These are phyloP conservation scores for Euphrasia arctica DNA, from an alignment of 305 asterid species.

Conservation along the genomic window DNA sequence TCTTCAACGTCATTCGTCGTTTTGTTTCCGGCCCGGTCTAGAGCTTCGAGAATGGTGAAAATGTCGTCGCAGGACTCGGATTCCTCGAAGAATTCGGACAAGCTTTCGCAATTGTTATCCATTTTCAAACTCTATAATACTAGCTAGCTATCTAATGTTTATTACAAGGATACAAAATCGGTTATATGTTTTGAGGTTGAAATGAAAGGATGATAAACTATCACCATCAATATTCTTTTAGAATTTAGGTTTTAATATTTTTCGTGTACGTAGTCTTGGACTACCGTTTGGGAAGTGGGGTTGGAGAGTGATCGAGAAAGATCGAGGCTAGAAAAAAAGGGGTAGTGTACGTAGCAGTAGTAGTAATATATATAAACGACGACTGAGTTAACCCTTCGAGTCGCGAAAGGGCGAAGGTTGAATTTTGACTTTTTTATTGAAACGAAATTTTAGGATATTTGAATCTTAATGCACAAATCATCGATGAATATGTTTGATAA, in stretches of 20 bases:
- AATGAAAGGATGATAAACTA: conserved; percentile 54
- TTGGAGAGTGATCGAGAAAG: neutral
- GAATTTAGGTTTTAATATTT: conserved; percentile 21
- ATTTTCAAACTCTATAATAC: conserved; percentile 21
- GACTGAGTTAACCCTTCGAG: neutral
- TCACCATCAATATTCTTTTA: conserved; percentile 44
- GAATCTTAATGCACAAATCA: too few relatives aligned
- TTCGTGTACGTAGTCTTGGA: neutral
- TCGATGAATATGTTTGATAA: too few relatives aligned
- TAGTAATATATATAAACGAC: too few relatives aligned
- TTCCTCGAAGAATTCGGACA: conserved; percentile 43
- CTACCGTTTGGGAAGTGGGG: conserved; percentile 1
- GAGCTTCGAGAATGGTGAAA: conserved; percentile 43
- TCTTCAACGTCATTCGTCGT: conserved; percentile 16
- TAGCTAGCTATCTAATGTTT: neutral
- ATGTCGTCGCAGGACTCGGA: conserved; percentile 54
- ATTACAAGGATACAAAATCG: neutral
- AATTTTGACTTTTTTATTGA: neutral
- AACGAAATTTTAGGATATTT: too few relatives aligned
- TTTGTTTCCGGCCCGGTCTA: conserved; percentile 25
- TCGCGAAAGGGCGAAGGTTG: neutral
- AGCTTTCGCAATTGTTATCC: conserved; percentile 23
- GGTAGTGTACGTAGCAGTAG: too few relatives aligned
- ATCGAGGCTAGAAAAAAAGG: neutral
- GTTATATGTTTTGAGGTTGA: conserved; percentile 23